phyloP scores from a whole-genome alignment of 1,139 yeast species.

The Blastobotrys proliferans region DNA sequence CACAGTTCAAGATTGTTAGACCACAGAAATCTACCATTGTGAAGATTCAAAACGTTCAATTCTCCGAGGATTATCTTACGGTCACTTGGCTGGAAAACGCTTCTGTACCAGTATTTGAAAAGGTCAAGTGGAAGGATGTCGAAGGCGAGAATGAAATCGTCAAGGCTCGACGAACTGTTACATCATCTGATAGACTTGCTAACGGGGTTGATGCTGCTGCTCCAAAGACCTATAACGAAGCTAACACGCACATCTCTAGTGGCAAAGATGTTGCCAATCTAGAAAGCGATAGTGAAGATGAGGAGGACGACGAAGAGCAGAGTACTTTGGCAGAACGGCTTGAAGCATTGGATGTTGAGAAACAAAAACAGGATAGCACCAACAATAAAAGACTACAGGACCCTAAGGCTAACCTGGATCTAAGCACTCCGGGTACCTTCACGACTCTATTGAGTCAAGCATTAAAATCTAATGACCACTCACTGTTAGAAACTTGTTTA shows the following conservation, averaged over 20 bases:
- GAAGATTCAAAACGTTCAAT: constrained; percentile 42
- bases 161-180: constrained; percentile 20
- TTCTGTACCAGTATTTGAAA: constrained; percentile 59
- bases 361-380: constrained; percentile 24
- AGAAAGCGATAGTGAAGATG: constrained; percentile 34
- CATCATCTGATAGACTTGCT: constrained; percentile 23
- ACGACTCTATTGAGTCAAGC: constrained; percentile 41
- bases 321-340: constrained; percentile 40
- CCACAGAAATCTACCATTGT: constrained; percentile 33
- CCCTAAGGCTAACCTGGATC: constrained; percentile 17
- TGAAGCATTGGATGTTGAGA: constrained; percentile 37
- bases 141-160: constrained; percentile 22
- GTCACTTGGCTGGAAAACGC: constrained; percentile 74
- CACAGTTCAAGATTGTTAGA: constrained; percentile 24
- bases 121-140: constrained; percentile 50
- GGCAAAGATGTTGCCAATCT: constrained; percentile 48
- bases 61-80: constrained; percentile 42
- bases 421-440: constrained; percentile 30
- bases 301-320: constrained; percentile 31
- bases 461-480: constrained; percentile 38
- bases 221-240: constrained; percentile 59
- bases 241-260: constrained; percentile 47
- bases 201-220: constrained; percentile 73
- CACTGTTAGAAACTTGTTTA: constrained; percentile 66
- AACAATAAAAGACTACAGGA: too few species aligned